phyloP scores from a whole-genome alignment of 2,329 filamentous ascomycete genomes.

The Claviceps paspali region DNA sequence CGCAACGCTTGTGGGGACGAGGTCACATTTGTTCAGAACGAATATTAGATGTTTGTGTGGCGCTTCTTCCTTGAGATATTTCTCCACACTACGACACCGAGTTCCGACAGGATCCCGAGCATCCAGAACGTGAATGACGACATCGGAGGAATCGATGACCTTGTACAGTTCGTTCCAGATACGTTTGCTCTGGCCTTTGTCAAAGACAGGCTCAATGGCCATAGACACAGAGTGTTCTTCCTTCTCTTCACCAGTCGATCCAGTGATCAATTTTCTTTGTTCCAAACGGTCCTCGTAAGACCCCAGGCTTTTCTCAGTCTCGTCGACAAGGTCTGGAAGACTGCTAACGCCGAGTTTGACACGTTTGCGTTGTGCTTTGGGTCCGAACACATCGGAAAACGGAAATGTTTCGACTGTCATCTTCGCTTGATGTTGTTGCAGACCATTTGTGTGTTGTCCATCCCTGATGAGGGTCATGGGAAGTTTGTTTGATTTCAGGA shows the following conservation, averaged over 20 bases:
- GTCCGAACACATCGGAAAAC: slow-evolving; percentile 80
- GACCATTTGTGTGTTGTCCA: slow-evolving; percentile 57
- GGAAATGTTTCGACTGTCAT: slow-evolving; percentile 80
- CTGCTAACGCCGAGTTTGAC: slow-evolving; percentile 76
- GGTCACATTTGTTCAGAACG: slow-evolving; percentile 41
- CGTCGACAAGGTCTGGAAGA: slow-evolving; percentile 67
- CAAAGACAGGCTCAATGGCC: slow-evolving; percentile 76
- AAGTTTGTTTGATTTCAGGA: slow-evolving; percentile 94
- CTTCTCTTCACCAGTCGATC: slow-evolving; percentile 41
- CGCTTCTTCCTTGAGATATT: slow-evolving; percentile 84
- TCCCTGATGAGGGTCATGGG: slow-evolving; percentile 90
- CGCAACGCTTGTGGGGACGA: slow-evolving; percentile 82
- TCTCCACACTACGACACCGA: slow-evolving; percentile 62
- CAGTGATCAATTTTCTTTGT: slow-evolving; percentile 61
- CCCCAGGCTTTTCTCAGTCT: slow-evolving; percentile 68
- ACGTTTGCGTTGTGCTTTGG: slow-evolving; percentile 82
- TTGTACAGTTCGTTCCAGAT: slow-evolving; percentile 97
- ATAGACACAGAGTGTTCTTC: slow-evolving; percentile 37
- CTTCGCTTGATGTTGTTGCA: slow-evolving; percentile 88
- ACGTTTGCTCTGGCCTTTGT: slow-evolving; percentile 85
- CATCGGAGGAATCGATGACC: slow-evolving; percentile 89
- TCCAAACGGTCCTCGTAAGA: slow-evolving; percentile 68
- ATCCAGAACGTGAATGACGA: slow-evolving; percentile 88
- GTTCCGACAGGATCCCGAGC: slow-evolving; percentile 83
- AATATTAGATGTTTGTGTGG: slow-evolving; percentile 77